phyloP scores from a whole-genome alignment of 805 yeast species.

The Candida vartiovaarae region DNA sequence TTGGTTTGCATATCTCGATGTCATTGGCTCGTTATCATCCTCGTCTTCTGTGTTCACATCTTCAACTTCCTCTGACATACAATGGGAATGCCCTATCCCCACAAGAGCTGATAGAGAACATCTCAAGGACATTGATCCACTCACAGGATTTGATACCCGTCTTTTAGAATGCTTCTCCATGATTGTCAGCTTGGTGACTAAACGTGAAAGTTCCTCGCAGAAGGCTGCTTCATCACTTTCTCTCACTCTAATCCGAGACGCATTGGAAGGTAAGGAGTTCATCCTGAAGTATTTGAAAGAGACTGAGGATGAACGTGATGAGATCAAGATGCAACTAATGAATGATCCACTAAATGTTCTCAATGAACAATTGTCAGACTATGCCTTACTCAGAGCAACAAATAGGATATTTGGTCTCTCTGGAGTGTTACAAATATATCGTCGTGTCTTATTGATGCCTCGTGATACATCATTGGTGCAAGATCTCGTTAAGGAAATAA shows the following conservation, averaged over 20 bases:
- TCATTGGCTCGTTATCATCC: slow-evolving; percentile 55
- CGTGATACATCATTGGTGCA: slow-evolving; percentile 41
- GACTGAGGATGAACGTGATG: slow-evolving; percentile 24
- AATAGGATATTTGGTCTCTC: slow-evolving; percentile 45
- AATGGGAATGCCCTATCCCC: slow-evolving; percentile 16
- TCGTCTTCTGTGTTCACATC: slow-evolving; percentile 28
- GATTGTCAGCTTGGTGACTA: slow-evolving; percentile 34
- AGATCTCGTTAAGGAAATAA: slow-evolving; percentile 29
- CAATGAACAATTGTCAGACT: slow-evolving; percentile 7
- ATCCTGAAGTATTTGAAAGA: slow-evolving; percentile 20
- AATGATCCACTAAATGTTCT: slow-evolving; percentile 5
- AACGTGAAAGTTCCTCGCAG: slow-evolving; percentile 9
- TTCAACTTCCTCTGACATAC: slow-evolving; percentile 21
- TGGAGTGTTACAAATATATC: slow-evolving; percentile 49
- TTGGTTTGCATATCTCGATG: slow-evolving; percentile 66
- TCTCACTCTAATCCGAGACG: slow-evolving; percentile 18
- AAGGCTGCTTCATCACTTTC: slow-evolving; percentile 12
- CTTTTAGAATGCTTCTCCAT: slow-evolving; percentile 53
- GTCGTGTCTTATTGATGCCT: slow-evolving; percentile 49
- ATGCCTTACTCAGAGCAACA: slow-evolving; percentile 34
- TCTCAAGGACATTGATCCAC: slow-evolving; percentile 46
- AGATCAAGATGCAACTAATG: slow-evolving; percentile 12
- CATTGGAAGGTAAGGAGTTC: slow-evolving; percentile 34
- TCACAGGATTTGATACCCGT: slow-evolving; percentile 59
- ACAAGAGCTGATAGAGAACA: slow-evolving; percentile 16